phyloP scores from a whole-genome alignment of 2,329 filamentous ascomycete genomes.

The Plenodomus tracheiphilus region DNA sequence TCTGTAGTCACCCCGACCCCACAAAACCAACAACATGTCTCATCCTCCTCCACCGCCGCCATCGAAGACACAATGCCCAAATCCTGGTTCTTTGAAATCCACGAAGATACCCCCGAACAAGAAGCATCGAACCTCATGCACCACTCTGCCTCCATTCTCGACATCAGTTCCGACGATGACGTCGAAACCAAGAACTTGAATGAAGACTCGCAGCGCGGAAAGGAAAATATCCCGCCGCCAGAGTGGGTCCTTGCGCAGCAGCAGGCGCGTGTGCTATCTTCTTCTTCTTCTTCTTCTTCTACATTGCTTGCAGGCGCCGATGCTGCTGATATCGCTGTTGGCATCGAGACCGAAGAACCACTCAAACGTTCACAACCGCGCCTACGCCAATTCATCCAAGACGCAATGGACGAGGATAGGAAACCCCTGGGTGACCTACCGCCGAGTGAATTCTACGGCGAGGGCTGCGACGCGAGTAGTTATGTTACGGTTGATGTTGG shows the following conservation, averaged over 20 bases:
- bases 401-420: slow-evolving; percentile 48
- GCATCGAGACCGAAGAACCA: too few relatives aligned
- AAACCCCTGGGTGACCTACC: slow-evolving; percentile 42
- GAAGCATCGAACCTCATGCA: slow-evolving; percentile 92
- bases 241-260: slow-evolving; percentile 32
- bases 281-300: slow-evolving; percentile 13
- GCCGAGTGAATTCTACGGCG: slow-evolving; percentile 44
- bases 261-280: slow-evolving; percentile 13
- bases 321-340: slow-evolving; percentile 16
- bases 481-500: slow-evolving; percentile 43
- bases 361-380: slow-evolving; percentile 37
- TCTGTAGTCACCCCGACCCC: slow-evolving; percentile 34
- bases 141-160: slow-evolving; percentile 82
- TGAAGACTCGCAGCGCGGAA: slow-evolving; percentile 67
- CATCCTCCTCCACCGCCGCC: slow-evolving; percentile 19
- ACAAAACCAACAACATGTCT: slow-evolving; percentile 38
- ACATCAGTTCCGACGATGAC: slow-evolving; percentile 89
- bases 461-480: slow-evolving; percentile 40
- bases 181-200: slow-evolving; percentile 59
- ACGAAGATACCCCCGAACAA: slow-evolving; percentile 88
- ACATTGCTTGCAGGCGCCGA: slow-evolving; percentile 9
- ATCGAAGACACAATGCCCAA: slow-evolving; percentile 61
- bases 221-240: slow-evolving; percentile 87
- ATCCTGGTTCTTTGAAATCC: slow-evolving; percentile 88
- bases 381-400: slow-evolving; percentile 33